Percentiles rank a stretch among this genome's conserved stretches.
phyloP scores from a whole-genome alignment of 2,329 filamentous ascomycete species.

The Taxawa tesnikishii region DNA sequence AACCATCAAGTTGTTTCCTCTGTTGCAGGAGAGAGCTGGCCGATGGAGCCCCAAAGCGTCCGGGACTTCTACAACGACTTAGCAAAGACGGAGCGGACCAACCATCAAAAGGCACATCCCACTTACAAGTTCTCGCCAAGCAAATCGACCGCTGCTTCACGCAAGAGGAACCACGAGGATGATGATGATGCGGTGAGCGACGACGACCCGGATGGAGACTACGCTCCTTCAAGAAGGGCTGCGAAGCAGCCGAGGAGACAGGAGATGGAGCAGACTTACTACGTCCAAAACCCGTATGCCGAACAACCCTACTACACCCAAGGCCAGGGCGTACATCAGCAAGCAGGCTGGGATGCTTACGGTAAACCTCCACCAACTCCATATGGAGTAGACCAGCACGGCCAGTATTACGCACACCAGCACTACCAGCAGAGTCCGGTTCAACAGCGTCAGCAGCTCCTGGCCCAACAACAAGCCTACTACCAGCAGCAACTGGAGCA shows the following conservation, averaged over 20 bases:
- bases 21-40: slow-evolving; percentile 80
- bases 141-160: slow-evolving; percentile 42
- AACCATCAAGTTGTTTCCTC: slow-evolving; percentile 90
- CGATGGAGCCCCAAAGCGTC: slow-evolving; percentile 60
- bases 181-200: slow-evolving; percentile 20
- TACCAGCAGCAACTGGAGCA: slow-evolving; percentile 9
- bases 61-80: slow-evolving; percentile 65
- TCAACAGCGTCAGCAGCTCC: slow-evolving; percentile 23
- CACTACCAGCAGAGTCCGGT: slow-evolving; percentile 41
- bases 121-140: slow-evolving; percentile 89
- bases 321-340: too few relatives aligned
- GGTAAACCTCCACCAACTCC: too few relatives aligned
- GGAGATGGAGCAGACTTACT: background rate
- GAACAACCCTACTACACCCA: slow-evolving; percentile 4
- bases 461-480: background rate
- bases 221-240: slow-evolving; percentile 5
- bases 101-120: slow-evolving; percentile 76
- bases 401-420: slow-evolving; percentile 22
- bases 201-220: slow-evolving; percentile 20
- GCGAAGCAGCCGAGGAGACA: slow-evolving; percentile 3
- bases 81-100: slow-evolving; percentile 68
- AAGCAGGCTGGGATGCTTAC: too few relatives aligned
- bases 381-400: slow-evolving; percentile 29
- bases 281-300: slow-evolving; percentile 2
- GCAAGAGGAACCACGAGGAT: slow-evolving; percentile 34